Evolutionary conservation across 306 rosid genomes (phyloP).

Genomic region (Cicer cuneatum): DNA sequence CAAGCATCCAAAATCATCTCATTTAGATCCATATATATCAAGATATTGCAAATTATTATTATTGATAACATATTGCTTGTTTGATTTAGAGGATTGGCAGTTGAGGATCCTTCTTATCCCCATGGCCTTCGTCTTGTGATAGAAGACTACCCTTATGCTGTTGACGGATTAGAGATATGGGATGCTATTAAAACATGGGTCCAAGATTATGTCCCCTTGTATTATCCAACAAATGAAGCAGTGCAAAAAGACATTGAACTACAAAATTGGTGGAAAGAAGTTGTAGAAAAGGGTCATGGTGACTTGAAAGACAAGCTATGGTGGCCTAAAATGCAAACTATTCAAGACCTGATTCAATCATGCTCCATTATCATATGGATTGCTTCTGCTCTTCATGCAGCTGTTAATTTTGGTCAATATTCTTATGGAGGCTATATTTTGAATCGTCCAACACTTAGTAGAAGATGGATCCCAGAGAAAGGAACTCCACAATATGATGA

Average conservation of each 20-base stretch:
- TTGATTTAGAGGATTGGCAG: slow-evolving; percentile 65
- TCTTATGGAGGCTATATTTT: slow-evolving; percentile 14
- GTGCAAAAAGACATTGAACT: slow-evolving; percentile 60
- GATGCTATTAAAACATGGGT: slow-evolving; percentile 71
- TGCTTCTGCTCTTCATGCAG: slow-evolving; percentile 16
- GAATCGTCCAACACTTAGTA: slow-evolving; percentile 17
- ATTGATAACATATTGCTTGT: neutral
- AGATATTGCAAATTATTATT: too few relatives aligned
- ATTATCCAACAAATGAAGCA: slow-evolving; percentile 52
- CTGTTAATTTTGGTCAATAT: slow-evolving; percentile 32
- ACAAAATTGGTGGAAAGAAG: slow-evolving; percentile 81
- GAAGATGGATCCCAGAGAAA: slow-evolving; percentile 10
- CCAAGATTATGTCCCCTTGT: slow-evolving; percentile 57
- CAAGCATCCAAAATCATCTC: neutral
- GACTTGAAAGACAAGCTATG: slow-evolving; percentile 43
- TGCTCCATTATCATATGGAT: slow-evolving; percentile 26
- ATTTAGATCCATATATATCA: too few relatives aligned
- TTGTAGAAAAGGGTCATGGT: slow-evolving; percentile 61
- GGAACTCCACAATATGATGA: slow-evolving; percentile 5
- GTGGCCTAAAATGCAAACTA: slow-evolving; percentile 37
- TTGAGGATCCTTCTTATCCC: slow-evolving; percentile 54
- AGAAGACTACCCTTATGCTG: slow-evolving; percentile 70
- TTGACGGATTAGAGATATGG: slow-evolving; percentile 73
- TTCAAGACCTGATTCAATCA: neutral
- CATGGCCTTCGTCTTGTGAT: slow-evolving; percentile 64